Evolutionary conservation across 2,329 filamentous ascomycete species (phyloP).

Genomic region (Colletotrichum viniferum): DNA sequence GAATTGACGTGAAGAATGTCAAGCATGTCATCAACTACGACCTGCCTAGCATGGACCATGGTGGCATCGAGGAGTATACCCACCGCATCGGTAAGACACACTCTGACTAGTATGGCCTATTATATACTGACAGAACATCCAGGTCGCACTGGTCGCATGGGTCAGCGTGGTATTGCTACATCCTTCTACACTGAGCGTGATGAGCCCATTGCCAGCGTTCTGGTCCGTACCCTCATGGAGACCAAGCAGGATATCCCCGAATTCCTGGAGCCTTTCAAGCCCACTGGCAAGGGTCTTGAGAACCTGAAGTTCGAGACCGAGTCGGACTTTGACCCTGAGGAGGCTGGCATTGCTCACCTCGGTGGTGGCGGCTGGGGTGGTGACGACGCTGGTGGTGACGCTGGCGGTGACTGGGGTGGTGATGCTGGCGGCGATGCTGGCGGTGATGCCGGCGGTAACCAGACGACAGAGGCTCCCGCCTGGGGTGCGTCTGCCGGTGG

Average conservation of each 20-base stretch:
- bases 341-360: constrained; percentile 30
- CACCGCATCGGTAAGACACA: constrained; percentile 82
- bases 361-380: constrained; percentile 19
- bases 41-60: constrained; percentile 73
- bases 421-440: background rate
- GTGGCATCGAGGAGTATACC: constrained; percentile 92
- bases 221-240: constrained; percentile 84
- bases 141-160: constrained; percentile 94
- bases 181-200: constrained; percentile 88
- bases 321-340: constrained; percentile 53
- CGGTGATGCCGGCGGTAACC: background rate
- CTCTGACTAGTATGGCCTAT: background rate
- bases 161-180: constrained; percentile 82
- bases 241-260: constrained; percentile 80
- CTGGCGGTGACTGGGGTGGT: constrained; percentile 24
- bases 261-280: constrained; percentile 72
- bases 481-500: constrained; percentile 10
- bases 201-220: constrained; percentile 70
- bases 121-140: background rate
- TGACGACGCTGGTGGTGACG: constrained; percentile 23
- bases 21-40: constrained; percentile 95
- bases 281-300: constrained; percentile 46
- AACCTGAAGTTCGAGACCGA: constrained; percentile 61
- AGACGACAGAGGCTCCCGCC: constrained; percentile 3
- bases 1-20: constrained; percentile 86